Conservation (phyloP, 306 rosid species). For the Lathyrus oleraceus region DNA sequence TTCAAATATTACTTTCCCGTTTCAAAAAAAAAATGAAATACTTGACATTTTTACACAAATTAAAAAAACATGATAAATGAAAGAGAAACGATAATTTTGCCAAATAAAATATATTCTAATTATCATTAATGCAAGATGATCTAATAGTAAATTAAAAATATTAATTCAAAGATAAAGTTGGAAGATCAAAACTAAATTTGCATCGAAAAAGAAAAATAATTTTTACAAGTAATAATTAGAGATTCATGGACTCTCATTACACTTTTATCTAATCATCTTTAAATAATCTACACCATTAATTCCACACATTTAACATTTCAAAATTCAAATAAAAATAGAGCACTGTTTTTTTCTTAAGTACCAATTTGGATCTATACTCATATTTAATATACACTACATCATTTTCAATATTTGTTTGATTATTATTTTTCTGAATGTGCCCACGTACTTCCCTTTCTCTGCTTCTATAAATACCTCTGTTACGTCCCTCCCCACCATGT, state of each 20-base stretch:
- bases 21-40: too few relatives aligned
- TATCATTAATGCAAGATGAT: too few relatives aligned
- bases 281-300: not conserved
- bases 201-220: too few relatives aligned
- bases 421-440: not conserved
- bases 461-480: slow-evolving; percentile 56
- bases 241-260: not conserved
- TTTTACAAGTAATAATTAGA: too few relatives aligned
- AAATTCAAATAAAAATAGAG: not conserved
- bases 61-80: too few relatives aligned
- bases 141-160: too few relatives aligned
- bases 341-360: not conserved
- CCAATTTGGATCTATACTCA: not conserved
- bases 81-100: too few relatives aligned
- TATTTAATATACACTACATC: not conserved
- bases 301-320: not conserved
- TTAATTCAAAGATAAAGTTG: too few relatives aligned
- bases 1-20: too few relatives aligned
- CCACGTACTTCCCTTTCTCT: slow-evolving; percentile 44
- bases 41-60: too few relatives aligned
- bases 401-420: not conserved
- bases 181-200: too few relatives aligned
- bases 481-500: slow-evolving; percentile 51
- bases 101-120: too few relatives aligned
- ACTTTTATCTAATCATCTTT: not conserved